These are phyloP conservation scores for Oleoguttula mirabilis DNA, from an alignment of 495 filamentous ascomycete genomes.

Conservation along the genomic window DNA sequence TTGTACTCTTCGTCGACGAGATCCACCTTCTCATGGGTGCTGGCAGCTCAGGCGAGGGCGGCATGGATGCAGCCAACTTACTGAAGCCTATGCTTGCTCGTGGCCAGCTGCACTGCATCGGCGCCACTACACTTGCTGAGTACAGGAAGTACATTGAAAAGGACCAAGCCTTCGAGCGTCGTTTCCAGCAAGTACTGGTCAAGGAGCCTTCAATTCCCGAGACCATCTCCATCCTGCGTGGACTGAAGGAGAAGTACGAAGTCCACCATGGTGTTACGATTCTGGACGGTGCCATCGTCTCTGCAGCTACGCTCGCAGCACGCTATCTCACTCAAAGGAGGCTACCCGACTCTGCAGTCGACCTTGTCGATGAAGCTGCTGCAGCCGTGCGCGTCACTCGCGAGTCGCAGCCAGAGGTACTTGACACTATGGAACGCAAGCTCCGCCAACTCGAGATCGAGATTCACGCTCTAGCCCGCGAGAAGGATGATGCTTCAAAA, in stretches of 20 bases:
- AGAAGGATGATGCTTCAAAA: slow-evolving; percentile 88
- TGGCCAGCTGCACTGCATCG: slow-evolving; percentile 94
- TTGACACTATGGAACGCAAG: slow-evolving; percentile 83
- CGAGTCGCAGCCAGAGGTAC: slow-evolving; percentile 87
- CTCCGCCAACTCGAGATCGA: slow-evolving; percentile 87
- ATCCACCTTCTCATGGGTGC: slow-evolving; percentile 98
- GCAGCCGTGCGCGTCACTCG: slow-evolving; percentile 87
- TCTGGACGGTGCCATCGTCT: slow-evolving; percentile 79
- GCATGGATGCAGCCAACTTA: slow-evolving; percentile 96
- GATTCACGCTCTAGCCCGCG: slow-evolving; percentile 83
- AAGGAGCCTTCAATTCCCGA: slow-evolving; percentile 82
- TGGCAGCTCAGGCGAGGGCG: slow-evolving; percentile 82
- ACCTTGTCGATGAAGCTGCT: slow-evolving; percentile 91
- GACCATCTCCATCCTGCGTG: slow-evolving; percentile 92
- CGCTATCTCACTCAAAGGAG: slow-evolving; percentile 83
- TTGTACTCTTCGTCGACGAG: slow-evolving; percentile 94
- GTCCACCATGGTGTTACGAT: slow-evolving; percentile 97
- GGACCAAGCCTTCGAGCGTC: slow-evolving; percentile 91
- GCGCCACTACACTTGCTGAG: slow-evolving; percentile 85
- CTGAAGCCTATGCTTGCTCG: slow-evolving; percentile 95
- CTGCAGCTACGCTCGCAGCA: slow-evolving; percentile 76
- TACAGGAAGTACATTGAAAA: slow-evolving; percentile 99
- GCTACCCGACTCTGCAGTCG: slow-evolving; percentile 91
- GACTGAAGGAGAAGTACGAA: slow-evolving; percentile 93
- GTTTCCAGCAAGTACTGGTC: slow-evolving; percentile 95